Percentiles rank a stretch among this genome's conserved stretches.
phyloP scores from a whole-genome alignment of 2,329 filamentous ascomycete genomes.

The Scedosporium apiospermum region DNA sequence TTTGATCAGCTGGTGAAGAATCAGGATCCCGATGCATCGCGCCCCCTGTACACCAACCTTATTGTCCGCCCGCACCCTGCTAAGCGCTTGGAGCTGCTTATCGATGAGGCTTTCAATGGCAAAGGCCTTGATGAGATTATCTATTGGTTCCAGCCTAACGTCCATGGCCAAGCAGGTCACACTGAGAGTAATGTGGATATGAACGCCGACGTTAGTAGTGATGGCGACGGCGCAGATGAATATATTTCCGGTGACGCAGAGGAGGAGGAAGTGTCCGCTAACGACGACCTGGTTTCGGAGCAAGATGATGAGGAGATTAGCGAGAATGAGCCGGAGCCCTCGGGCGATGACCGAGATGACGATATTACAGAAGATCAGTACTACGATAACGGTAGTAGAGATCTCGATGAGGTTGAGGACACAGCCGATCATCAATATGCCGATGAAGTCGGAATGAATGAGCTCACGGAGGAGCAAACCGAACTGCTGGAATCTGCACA shows the following conservation, averaged over 20 bases:
- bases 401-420: constrained; percentile 11
- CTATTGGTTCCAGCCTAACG: constrained; percentile 24
- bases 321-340: constrained; percentile 6
- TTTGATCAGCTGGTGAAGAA: constrained; percentile 34
- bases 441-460: constrained; percentile 14
- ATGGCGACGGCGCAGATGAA: constrained; percentile 12
- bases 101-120: constrained; percentile 31
- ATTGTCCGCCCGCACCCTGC: constrained; percentile 28
- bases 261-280: constrained; percentile 13
- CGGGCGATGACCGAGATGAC: neutral
- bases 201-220: constrained; percentile 16
- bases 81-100: constrained; percentile 27
- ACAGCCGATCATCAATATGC: constrained; percentile 14
- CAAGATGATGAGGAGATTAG: constrained; percentile 8
- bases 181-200: constrained; percentile 14
- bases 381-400: constrained; percentile 9
- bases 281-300: constrained; percentile 10
- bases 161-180: constrained; percentile 9
- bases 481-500: constrained; percentile 10
- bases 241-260: constrained; percentile 12
- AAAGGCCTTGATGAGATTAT: constrained; percentile 31
- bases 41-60: constrained; percentile 31
- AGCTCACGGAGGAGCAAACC: constrained; percentile 8
- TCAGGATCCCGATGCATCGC: constrained; percentile 27
- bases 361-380: constrained; percentile 7